Evolutionary conservation across 192 early-diverging fungal species (phyloP).

Genomic region (Rhizophlyctis rosea): DNA sequence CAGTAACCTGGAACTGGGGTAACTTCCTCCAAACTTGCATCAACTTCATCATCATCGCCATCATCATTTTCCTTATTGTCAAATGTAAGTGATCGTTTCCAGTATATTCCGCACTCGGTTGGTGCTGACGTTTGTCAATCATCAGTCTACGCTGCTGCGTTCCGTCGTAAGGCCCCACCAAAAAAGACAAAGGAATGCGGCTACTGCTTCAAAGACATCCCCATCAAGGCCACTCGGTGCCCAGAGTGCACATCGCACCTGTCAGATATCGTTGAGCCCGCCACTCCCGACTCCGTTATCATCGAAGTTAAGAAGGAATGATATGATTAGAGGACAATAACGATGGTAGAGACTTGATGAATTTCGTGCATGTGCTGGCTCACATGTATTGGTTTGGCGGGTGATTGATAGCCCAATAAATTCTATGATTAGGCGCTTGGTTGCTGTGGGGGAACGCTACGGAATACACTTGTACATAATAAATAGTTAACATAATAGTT

Average conservation of each 20-base stretch:
- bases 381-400: too few relatives aligned
- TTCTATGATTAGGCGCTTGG: too few relatives aligned
- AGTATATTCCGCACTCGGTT: too few relatives aligned
- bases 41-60: slow-evolving; percentile 63
- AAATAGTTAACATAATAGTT: too few relatives aligned
- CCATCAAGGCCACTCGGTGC: slow-evolving; percentile 40
- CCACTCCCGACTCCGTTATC: neutral
- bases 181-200: slow-evolving; percentile 29
- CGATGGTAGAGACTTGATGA: too few relatives aligned
- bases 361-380: too few relatives aligned
- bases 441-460: too few relatives aligned
- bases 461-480: too few relatives aligned
- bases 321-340: too few relatives aligned
- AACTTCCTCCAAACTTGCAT: slow-evolving; percentile 60
- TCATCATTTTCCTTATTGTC: slow-evolving; percentile 59
- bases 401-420: too few relatives aligned
- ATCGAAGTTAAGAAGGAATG: neutral
- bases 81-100: slow-evolving; percentile 43
- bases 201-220: slow-evolving; percentile 40
- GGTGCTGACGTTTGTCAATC: too few relatives aligned
- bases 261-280: neutral
- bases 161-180: slow-evolving; percentile 19
- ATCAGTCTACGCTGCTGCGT: slow-evolving; percentile 33
- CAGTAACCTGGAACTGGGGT: slow-evolving; percentile 41
- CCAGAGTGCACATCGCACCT: slow-evolving; percentile 30